Conservation (phyloP, 768 basidiomycete genomes). For the Daedalea quercina region DNA sequence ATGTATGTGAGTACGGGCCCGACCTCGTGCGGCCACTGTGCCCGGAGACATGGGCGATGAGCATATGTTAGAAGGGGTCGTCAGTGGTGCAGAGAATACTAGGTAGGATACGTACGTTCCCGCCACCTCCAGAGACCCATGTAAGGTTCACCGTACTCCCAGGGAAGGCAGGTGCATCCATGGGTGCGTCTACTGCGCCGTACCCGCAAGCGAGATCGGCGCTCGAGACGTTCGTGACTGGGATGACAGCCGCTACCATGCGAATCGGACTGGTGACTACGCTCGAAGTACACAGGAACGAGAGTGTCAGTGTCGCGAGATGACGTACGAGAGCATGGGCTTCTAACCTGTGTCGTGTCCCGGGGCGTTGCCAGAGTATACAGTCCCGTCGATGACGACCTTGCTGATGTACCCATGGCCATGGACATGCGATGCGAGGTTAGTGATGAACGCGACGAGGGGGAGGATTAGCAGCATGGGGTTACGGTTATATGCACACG, state of each 20-base stretch:
- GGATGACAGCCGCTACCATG: constrained; percentile 32
- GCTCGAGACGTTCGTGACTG: constrained; percentile 52
- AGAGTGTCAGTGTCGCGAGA: background rate
- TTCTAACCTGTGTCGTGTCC: constrained; percentile 27
- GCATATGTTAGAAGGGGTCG: constrained; percentile 15
- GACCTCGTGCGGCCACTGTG: constrained; percentile 49
- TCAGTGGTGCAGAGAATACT: background rate
- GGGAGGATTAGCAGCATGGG: background rate
- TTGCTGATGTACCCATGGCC: constrained; percentile 39
- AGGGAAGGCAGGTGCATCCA: constrained; percentile 50
- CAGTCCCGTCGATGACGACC: constrained; percentile 36
- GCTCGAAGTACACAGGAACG: background rate
- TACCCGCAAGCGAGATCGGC: constrained; percentile 53
- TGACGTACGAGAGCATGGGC: background rate
- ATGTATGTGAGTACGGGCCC: constrained; percentile 76
- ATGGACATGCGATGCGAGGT: constrained; percentile 20
- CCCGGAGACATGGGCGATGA: background rate
- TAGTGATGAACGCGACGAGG: constrained; percentile 4
- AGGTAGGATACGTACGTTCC: constrained; percentile 11
- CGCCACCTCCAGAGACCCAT: constrained; percentile 42
- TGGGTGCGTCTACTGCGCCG: constrained; percentile 38
- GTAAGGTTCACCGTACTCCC: constrained; percentile 48
- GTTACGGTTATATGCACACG: background rate
- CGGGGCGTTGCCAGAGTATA: constrained; percentile 36
- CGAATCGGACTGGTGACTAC: constrained; percentile 28